A percentile compares a stretch with the other conserved stretches of the same genome.
phyloP scores from a whole-genome alignment of 768 basidiomycete species.

The Tylopilus sp. region DNA sequence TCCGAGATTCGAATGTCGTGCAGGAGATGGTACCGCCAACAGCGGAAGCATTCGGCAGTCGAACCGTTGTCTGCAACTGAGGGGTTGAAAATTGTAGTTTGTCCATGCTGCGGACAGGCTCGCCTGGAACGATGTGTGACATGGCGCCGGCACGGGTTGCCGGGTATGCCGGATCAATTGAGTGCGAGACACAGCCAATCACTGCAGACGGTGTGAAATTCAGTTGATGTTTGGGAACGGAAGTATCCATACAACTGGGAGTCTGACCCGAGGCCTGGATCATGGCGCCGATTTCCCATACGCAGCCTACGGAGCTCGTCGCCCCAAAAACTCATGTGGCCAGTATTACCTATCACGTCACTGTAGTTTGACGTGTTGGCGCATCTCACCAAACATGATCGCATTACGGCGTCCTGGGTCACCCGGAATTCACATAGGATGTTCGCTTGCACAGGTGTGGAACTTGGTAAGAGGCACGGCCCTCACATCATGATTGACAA shows the following conservation, averaged over 20 bases:
- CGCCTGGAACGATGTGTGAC: constrained; percentile 17
- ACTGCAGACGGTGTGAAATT: constrained; percentile 28
- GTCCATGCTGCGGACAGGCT: constrained; percentile 17
- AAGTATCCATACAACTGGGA: constrained; percentile 11
- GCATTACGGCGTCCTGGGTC: constrained; percentile 17
- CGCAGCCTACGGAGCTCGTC: constrained; percentile 7
- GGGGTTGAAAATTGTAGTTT: constrained; percentile 10
- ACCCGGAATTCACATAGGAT: constrained; percentile 7
- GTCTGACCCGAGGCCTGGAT: constrained; percentile 8
- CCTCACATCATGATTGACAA: constrained; percentile 30
- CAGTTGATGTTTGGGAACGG: constrained; percentile 21
- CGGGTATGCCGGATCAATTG: constrained; percentile 24
- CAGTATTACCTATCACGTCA: constrained; percentile 5
- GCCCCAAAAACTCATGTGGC: constrained; percentile 7
- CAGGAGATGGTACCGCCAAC: constrained; percentile 19
- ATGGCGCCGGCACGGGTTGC: constrained; percentile 20
- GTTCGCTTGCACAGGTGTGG: constrained; percentile 10
- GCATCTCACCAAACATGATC: constrained; percentile 17
- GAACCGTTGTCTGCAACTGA: constrained; percentile 1
- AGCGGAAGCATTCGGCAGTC: constrained; percentile 26
- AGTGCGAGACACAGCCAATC: constrained; percentile 31
- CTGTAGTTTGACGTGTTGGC: constrained; percentile 15
- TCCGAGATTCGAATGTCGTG: constrained; percentile 28
- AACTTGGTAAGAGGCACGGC: constrained; percentile 8
- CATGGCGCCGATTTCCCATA: constrained; percentile 12